These are phyloP conservation scores for Colletotrichum theobromicola DNA, from an alignment of 2,329 filamentous ascomycete genomes.

Conservation along the genomic window DNA sequence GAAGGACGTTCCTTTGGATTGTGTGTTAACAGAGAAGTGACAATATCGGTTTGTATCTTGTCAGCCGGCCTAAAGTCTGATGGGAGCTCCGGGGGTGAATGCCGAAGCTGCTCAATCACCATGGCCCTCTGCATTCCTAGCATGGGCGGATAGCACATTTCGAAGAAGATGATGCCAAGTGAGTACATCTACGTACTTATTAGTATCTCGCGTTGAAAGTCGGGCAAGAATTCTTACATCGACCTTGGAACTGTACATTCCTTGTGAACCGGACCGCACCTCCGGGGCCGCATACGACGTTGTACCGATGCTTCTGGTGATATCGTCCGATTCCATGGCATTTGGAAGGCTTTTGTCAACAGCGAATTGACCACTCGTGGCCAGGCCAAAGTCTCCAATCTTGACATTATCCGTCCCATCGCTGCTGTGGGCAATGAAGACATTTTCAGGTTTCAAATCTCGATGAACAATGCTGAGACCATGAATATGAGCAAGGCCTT, in stretches of 20 bases:
- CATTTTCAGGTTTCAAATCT: conserved; percentile 95
- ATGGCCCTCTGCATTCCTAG: conserved; percentile 68
- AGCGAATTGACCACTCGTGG: conserved; percentile 83
- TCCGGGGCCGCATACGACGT: conserved; percentile 94
- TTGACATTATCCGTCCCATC: conserved; percentile 89
- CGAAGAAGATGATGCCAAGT: conserved; percentile 95
- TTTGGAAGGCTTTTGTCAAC: conserved; percentile 56
- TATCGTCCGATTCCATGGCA: conserved; percentile 59
- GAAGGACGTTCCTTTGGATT: conserved; percentile 83
- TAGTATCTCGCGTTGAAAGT: conserved; percentile 15
- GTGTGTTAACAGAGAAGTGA: conserved; percentile 81
- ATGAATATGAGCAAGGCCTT: conserved; percentile 90
- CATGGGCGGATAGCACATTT: conserved; percentile 83
- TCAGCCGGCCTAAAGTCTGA: conserved; percentile 72
- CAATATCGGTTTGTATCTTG: conserved; percentile 79
- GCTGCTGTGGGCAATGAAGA: conserved; percentile 76
- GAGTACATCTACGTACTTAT: conserved; percentile 79
- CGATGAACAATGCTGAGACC: conserved; percentile 91
- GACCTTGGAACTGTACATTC: conserved; percentile 89
- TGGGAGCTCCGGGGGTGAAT: conserved; percentile 72
- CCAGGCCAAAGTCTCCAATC: conserved; percentile 95
- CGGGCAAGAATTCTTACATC: conserved; percentile 62
- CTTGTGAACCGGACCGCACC: conserved; percentile 75
- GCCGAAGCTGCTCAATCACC: conserved; percentile 71
- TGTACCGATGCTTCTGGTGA: conserved; percentile 77